Evolutionary conservation across 306 rosid species (phyloP).

Genomic region (Cicer chorassanicum): DNA sequence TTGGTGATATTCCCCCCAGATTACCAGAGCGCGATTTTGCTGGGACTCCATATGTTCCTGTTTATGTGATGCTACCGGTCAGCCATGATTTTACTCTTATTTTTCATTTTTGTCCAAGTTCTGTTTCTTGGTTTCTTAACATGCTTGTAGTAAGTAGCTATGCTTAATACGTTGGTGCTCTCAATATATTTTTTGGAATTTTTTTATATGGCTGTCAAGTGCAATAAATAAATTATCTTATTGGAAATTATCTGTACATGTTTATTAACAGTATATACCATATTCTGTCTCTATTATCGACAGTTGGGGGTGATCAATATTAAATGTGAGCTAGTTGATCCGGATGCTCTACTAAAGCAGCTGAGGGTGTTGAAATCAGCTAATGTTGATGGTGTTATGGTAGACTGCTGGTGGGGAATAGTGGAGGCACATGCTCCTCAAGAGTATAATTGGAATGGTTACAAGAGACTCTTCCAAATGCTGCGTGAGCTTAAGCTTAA

Average conservation of each 20-base stretch:
- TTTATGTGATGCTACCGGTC: slow-evolving; percentile 90
- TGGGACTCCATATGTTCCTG: slow-evolving; percentile 82
- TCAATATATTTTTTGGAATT: slow-evolving; percentile 14
- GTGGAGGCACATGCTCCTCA: slow-evolving; percentile 95
- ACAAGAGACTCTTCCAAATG: slow-evolving; percentile 92
- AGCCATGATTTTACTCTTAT: slow-evolving; percentile 45
- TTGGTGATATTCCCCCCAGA: slow-evolving; percentile 58
- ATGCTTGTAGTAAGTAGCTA: slow-evolving; percentile 38
- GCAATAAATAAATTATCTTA: slow-evolving; percentile 19
- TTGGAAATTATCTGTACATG: slow-evolving; percentile 28
- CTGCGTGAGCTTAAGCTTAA: slow-evolving; percentile 82
- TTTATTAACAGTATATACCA: slow-evolving; percentile 34
- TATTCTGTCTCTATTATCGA: slow-evolving; percentile 48
- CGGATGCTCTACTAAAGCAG: slow-evolving; percentile 86
- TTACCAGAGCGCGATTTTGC: slow-evolving; percentile 78
- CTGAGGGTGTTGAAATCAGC: slow-evolving; percentile 81
- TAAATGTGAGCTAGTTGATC: slow-evolving; percentile 95
- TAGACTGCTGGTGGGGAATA: slow-evolving; percentile 99
- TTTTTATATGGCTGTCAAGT: not conserved
- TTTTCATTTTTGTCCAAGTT: slow-evolving; percentile 31
- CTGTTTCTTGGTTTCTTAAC: slow-evolving; percentile 29
- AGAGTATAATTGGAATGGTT: slow-evolving; percentile 98
- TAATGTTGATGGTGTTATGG: slow-evolving; percentile 84
- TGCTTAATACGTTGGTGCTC: slow-evolving; percentile 21
- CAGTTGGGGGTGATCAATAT: slow-evolving; percentile 91